phyloP scores from a whole-genome alignment of 345 rosid species.

The Eutrema heterophyllum region DNA sequence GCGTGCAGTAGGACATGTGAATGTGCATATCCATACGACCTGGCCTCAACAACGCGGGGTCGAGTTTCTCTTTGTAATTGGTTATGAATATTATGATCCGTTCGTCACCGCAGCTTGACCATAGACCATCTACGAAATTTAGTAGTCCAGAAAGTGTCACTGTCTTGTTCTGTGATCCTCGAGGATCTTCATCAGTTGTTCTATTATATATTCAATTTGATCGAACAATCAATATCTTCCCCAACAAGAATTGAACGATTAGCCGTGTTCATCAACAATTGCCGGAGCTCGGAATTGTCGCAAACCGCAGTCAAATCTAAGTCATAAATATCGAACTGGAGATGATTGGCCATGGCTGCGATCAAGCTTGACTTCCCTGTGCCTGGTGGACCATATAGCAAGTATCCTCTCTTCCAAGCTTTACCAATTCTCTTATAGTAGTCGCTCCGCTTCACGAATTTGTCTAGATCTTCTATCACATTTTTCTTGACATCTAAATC shows the following conservation, averaged over 20 bases:
- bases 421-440: conserved; percentile 60
- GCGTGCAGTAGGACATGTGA: conserved; percentile 53
- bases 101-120: conserved; percentile 61
- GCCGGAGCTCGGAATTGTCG: conserved; percentile 44
- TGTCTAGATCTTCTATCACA: conserved; percentile 51
- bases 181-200: neutral
- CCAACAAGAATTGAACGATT: conserved; percentile 64
- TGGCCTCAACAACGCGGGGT: conserved; percentile 53
- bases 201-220: conserved; percentile 49
- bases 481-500: conserved; percentile 38
- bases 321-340: conserved; percentile 68
- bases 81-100: conserved; percentile 64
- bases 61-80: conserved; percentile 54
- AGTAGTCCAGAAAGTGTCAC: conserved; percentile 45
- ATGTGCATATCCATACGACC: conserved; percentile 69
- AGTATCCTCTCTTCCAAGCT: conserved; percentile 82
- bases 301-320: conserved; percentile 44
- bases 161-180: neutral
- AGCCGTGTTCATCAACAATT: conserved; percentile 49
- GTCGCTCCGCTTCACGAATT: conserved; percentile 53
- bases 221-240: conserved; percentile 63
- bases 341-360: conserved; percentile 72
- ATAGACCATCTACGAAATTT: conserved; percentile 61
- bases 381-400: conserved; percentile 70
- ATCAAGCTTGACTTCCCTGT: conserved; percentile 78